Percentiles rank a stretch among this genome's conserved stretches.
phyloP scores from a whole-genome alignment of 2,329 filamentous ascomycete species.

The Cordyceps militaris region DNA sequence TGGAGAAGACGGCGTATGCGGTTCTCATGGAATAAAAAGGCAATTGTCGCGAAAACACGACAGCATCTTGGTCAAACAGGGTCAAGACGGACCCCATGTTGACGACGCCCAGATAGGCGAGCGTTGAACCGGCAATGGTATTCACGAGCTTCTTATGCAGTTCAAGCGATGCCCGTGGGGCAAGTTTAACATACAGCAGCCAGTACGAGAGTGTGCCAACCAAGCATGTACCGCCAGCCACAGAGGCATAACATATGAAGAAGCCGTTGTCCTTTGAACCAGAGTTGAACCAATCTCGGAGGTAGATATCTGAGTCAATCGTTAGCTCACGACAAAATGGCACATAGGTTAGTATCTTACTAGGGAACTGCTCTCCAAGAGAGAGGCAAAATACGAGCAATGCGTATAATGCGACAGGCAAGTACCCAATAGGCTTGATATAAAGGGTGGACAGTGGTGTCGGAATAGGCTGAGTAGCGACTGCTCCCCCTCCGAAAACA shows the following conservation, averaged over 20 bases:
- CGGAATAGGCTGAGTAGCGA: not conserved
- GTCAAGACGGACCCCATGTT: slow-evolving; percentile 3
- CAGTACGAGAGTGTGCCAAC: not conserved
- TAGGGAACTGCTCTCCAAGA: slow-evolving; percentile 6
- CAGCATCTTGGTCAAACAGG: slow-evolving; percentile 4
- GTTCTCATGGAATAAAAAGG: slow-evolving; percentile 2
- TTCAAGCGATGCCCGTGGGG: slow-evolving; percentile 2
- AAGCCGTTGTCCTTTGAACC: not conserved
- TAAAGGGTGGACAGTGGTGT: not conserved
- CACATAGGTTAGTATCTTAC: not conserved
- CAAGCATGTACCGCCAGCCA: not conserved
- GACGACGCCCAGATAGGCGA: not conserved
- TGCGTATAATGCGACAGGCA: not conserved
- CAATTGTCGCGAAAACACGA: not conserved
- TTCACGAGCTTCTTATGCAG: slow-evolving; percentile 1
- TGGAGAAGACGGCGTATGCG: not conserved
- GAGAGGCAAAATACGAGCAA: not conserved
- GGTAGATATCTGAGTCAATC: not conserved
- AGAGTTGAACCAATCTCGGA: not conserved
- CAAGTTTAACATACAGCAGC: not conserved
- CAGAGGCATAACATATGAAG: not conserved
- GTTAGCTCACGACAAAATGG: not conserved
- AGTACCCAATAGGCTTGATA: slow-evolving; percentile 1
- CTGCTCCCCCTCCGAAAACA: not conserved
- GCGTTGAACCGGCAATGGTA: not conserved